Base-by-base conservation (phyloP, 352 stramenopile species). In the Globisporangium nagaii region DNA sequence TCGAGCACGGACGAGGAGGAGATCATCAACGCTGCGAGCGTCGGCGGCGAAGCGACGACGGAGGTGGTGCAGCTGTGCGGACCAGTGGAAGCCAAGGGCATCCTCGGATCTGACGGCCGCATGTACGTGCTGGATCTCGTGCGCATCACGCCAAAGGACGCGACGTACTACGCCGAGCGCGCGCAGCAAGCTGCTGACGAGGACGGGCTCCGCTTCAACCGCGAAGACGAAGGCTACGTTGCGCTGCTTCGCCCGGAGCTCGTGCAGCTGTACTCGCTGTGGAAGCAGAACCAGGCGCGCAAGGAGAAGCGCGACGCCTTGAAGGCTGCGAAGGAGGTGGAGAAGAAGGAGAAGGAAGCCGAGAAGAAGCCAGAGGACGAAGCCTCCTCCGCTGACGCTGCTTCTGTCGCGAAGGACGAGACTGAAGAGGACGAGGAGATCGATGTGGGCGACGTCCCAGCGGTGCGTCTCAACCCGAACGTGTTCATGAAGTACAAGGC, bases 91-190 rank as follows among this genome's bases (percentile, higher is more conserved):
- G 93, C 90, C 45, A 99, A 99, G 74, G 95, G 94, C 57, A 98
- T 98, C 63, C 86, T 99, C 11, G 56, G 95, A n/a, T 96, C 90
- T 11, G 96, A 99, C 62, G 85, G 81, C 17, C 83, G 89, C 49
- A 80, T 91, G 61, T 99, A 99, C 74, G 73, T 98, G 13, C 70
- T 99, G 25, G 96, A 99, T 68, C 81, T 98, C 7, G 93, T 96
- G 20, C 84, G 95, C 24, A 90, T 98, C 49, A 98, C 94, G 12
- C 93, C 95, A 3, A 92, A 97, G 58, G 95, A 99, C 65, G 83
- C 86, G 37, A 98, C 96, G 31, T 98, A 90, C 71, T 95, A 96
- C 65, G 70, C 71, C 15, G 71, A 76, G 45, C 55, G 66, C 2
- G 48, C 75, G 1, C 35, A 75, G 10, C 62, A 78, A 19, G 46